Percentiles rank a stretch among this genome's conserved stretches.
Conservation (phyloP, 208 protist species). For the Leishmania arabica region DNA sequence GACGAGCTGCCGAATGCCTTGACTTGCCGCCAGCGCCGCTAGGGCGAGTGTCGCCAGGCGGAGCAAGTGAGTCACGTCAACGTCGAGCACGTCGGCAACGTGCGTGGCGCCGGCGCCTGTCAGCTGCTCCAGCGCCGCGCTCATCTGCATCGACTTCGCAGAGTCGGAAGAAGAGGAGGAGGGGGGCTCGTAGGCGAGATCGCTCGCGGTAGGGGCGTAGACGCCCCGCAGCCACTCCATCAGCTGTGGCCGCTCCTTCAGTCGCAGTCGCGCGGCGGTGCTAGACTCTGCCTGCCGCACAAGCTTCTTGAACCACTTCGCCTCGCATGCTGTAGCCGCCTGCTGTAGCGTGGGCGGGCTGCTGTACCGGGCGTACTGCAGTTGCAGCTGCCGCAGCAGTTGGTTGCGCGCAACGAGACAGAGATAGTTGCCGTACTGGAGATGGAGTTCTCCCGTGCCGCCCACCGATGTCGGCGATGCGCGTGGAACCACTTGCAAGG, state of each 20-base stretch:
- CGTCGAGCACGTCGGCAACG: slow-evolving; percentile 24
- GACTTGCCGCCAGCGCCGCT: slow-evolving; percentile 27
- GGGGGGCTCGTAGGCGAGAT: slow-evolving; percentile 17
- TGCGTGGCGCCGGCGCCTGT: slow-evolving; percentile 21
- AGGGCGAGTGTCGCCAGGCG: slow-evolving; percentile 34
- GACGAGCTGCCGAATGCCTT: slow-evolving; percentile 37
- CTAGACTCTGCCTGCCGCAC: slow-evolving; percentile 11
- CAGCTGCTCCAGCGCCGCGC: slow-evolving; percentile 9
- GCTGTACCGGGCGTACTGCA: slow-evolving; percentile 26
- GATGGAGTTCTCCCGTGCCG: neutral
- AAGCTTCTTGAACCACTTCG: slow-evolving; percentile 36
- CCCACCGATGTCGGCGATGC: neutral
- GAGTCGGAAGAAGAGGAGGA: neutral
- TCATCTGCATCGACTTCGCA: slow-evolving; percentile 4
- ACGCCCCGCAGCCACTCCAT: slow-evolving; percentile 26
- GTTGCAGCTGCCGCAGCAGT: slow-evolving; percentile 23
- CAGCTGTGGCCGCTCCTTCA: slow-evolving; percentile 18
- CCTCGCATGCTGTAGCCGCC: slow-evolving; percentile 6
- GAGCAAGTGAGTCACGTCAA: slow-evolving; percentile 35
- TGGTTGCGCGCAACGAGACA: slow-evolving; percentile 11
- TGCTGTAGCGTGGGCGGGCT: slow-evolving; percentile 6
- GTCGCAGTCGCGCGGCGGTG: slow-evolving; percentile 23
- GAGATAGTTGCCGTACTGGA: slow-evolving; percentile 30
- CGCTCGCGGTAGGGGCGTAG: slow-evolving; percentile 10
- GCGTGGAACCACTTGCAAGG: slow-evolving; percentile 8